A percentile compares a stretch with the other conserved stretches of the same genome.
Evolutionary conservation across 352 stramenopile species (phyloP).

Genomic region (Aphanomyces euteiches): DNA sequence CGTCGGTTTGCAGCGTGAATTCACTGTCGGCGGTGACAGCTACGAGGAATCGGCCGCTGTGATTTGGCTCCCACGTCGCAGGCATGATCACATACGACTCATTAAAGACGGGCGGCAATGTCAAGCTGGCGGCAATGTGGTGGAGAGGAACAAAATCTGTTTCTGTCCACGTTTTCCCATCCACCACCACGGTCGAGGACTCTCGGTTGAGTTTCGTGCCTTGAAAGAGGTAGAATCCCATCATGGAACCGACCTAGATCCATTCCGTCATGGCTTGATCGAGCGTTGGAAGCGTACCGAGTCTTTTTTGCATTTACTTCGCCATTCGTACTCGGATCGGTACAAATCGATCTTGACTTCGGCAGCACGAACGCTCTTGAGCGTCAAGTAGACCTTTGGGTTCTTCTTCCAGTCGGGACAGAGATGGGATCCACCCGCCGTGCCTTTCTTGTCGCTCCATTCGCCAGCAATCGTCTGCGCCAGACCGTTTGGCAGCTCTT

Average conservation of each 20-base stretch:
- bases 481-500: slow-evolving; percentile 55
- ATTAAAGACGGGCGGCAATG: slow-evolving; percentile 66
- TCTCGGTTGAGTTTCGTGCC: slow-evolving; percentile 46
- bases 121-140: slow-evolving; percentile 60
- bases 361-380: slow-evolving; percentile 63
- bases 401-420: slow-evolving; percentile 82
- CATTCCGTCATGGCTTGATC: background rate
- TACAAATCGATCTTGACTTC: slow-evolving; percentile 79
- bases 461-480: slow-evolving; percentile 76
- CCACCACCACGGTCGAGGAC: slow-evolving; percentile 50
- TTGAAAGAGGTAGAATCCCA: slow-evolving; percentile 86
- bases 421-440: slow-evolving; percentile 68
- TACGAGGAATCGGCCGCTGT: slow-evolving; percentile 77
- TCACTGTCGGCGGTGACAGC: slow-evolving; percentile 79
- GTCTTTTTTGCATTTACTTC: slow-evolving; percentile 73
- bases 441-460: slow-evolving; percentile 54
- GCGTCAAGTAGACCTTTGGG: slow-evolving; percentile 70
- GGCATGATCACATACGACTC: slow-evolving; percentile 85
- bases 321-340: slow-evolving; percentile 80
- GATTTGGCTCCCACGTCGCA: slow-evolving; percentile 79
- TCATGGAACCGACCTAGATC: slow-evolving; percentile 70
- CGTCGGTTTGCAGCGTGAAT: slow-evolving; percentile 50
- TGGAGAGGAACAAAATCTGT: slow-evolving; percentile 82
- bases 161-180: slow-evolving; percentile 71
- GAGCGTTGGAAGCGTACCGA: slow-evolving; percentile 31